phyloP scores from a whole-genome alignment of 805 yeast species.

The Candida sithepensis region DNA sequence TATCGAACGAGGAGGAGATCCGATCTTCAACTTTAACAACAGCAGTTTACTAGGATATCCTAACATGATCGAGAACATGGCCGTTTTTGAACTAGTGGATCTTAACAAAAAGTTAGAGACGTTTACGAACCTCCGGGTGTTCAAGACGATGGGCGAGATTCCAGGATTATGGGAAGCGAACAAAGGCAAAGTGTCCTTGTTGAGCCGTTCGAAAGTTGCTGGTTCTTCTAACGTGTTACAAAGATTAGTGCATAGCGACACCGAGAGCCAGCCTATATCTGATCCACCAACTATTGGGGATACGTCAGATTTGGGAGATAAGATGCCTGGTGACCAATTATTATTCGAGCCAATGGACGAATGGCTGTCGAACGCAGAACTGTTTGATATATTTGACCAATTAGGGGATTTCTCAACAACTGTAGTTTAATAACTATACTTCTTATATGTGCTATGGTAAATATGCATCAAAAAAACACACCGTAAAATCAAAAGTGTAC shows the following conservation, averaged over 20 bases:
- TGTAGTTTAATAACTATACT: not conserved
- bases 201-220: slow-evolving; percentile 2
- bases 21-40: slow-evolving; percentile 13
- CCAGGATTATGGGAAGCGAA: not conserved
- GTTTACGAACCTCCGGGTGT: slow-evolving; percentile 1
- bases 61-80: slow-evolving; percentile 6
- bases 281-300: not conserved
- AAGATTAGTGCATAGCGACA: not conserved
- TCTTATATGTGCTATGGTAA: no score
- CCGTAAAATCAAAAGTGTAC: no score
- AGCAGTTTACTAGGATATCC: slow-evolving; percentile 1
- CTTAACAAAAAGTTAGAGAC: slow-evolving; percentile 1
- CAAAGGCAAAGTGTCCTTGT: not conserved
- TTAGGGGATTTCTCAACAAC: not conserved
- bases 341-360: slow-evolving; percentile 9
- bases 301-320: not conserved
- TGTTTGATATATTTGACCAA: slow-evolving; percentile 8
- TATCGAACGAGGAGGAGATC: slow-evolving; percentile 14
- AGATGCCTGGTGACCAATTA: not conserved
- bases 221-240: not conserved
- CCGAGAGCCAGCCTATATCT: not conserved
- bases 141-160: not conserved
- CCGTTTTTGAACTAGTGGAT: slow-evolving; percentile 1
- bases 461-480: no score
- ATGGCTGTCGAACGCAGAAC: slow-evolving; percentile 13